phyloP scores from a whole-genome alignment of 202 grass and related monocot species.

The Hordeum pubiflorum region DNA sequence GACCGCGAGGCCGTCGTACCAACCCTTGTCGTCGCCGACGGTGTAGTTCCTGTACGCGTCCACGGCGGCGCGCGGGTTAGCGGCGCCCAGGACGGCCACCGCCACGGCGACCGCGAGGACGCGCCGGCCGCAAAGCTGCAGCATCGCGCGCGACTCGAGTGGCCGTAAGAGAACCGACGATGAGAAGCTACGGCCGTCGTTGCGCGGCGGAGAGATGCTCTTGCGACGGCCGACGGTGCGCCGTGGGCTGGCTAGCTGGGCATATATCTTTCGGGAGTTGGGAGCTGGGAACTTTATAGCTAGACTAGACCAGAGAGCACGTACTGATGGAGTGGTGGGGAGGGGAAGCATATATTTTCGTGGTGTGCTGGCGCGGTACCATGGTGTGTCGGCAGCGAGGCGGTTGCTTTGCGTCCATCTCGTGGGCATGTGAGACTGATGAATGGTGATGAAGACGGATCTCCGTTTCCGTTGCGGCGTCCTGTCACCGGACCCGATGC shows the following conservation, averaged over 20 bases:
- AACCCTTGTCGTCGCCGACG: slow-evolving; percentile 74
- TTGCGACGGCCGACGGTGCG: neutral
- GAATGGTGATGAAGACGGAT: neutral
- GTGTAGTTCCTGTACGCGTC: slow-evolving; percentile 78
- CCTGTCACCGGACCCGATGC: slow-evolving; percentile 23
- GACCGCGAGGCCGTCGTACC: slow-evolving; percentile 65
- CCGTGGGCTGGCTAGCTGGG: neutral
- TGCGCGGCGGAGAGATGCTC: slow-evolving; percentile 14
- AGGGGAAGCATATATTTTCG: neutral
- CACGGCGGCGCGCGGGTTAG: neutral
- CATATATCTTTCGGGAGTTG: neutral
- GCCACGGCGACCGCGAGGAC: neutral
- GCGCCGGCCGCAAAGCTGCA: neutral
- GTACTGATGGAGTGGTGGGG: neutral
- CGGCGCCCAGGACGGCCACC: neutral
- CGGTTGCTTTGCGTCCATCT: neutral
- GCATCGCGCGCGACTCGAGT: neutral
- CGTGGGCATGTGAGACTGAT: neutral
- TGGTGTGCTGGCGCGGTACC: neutral
- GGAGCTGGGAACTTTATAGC: slow-evolving; percentile 3
- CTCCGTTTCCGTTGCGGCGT: slow-evolving; percentile 25
- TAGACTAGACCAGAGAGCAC: neutral
- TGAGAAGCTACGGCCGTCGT: neutral
- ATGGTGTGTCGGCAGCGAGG: slow-evolving; percentile 15
- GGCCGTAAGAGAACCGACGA: neutral